Conservation (phyloP, 495 filamentous ascomycete species). For the Penicillium angulare region DNA sequence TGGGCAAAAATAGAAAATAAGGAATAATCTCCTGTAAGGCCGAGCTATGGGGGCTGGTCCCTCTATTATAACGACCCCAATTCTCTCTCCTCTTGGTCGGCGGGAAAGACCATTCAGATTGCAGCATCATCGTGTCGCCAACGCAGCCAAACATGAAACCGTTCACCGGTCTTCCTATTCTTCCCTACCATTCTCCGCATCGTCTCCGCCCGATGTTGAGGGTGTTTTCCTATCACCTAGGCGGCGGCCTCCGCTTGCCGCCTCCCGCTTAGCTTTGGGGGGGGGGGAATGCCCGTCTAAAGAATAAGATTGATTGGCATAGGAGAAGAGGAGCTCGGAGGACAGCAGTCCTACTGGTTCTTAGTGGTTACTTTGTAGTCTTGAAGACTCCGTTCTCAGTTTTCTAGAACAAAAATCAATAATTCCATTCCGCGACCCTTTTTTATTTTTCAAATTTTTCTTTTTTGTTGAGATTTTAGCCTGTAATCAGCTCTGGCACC, state of each 20-base stretch:
- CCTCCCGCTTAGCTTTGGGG: not conserved
- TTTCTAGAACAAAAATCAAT: not conserved
- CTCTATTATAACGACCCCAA: too few relatives aligned
- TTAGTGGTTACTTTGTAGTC: not conserved
- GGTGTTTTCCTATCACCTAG: not conserved
- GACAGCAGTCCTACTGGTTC: too few relatives aligned
- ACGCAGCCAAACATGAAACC: conserved; percentile 9
- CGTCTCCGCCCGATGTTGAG: conserved; percentile 15
- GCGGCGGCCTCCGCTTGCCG: conserved; percentile 26
- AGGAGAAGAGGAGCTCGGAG: too few relatives aligned
- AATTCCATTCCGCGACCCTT: not conserved
- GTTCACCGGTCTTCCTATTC: not conserved
- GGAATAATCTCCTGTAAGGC: conserved; percentile 6
- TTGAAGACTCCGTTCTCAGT: not conserved
- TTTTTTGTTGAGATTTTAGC: not conserved
- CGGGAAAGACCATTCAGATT: conserved; percentile 26
- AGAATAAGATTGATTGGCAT: too few relatives aligned
- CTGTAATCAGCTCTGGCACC: conserved; percentile 3
- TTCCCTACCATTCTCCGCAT: not conserved
- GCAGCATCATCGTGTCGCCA: conserved; percentile 11
- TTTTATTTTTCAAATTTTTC: not conserved
- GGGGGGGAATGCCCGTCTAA: too few relatives aligned
- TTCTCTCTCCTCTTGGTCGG: too few relatives aligned
- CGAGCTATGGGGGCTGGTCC: conserved; percentile 1
- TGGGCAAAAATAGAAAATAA: conserved; percentile 9